A percentile compares a stretch with the other conserved stretches of the same genome.
Evolutionary conservation across 2,329 filamentous ascomycete species (phyloP).

Genomic region (Bimuria novae-zelandiae): DNA sequence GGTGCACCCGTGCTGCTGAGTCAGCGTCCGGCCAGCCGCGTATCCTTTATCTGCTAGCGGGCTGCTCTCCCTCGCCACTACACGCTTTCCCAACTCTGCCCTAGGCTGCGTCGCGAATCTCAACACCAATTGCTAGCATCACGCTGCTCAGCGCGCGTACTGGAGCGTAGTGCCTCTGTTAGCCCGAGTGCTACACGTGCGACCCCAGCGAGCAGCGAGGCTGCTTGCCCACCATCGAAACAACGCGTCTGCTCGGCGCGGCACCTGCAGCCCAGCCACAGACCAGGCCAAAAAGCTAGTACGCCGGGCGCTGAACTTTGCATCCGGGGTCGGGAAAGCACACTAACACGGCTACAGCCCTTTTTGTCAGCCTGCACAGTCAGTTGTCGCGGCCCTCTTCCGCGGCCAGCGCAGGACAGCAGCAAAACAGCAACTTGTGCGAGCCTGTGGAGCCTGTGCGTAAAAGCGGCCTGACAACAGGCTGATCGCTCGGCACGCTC

Average conservation of each 20-base stretch:
- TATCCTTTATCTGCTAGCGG: constrained; percentile 11
- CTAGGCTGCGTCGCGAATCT: constrained; percentile 47
- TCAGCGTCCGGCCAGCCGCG: constrained; percentile 19
- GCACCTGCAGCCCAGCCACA: not conserved
- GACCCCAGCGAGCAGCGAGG: constrained; percentile 22
- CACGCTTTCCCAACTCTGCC: constrained; percentile 43
- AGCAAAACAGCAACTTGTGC: constrained; percentile 8
- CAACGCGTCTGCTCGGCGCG: not conserved
- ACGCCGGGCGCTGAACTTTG: no score
- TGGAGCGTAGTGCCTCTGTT: not conserved
- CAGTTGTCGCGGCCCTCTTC: not conserved
- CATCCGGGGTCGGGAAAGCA: not conserved
- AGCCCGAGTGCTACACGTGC: constrained; percentile 38
- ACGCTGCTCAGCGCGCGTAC: constrained; percentile 4
- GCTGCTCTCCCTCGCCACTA: constrained; percentile 29
- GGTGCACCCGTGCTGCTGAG: constrained; percentile 17
- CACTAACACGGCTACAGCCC: not conserved
- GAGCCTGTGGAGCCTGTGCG: constrained; percentile 18
- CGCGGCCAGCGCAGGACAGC: not conserved
- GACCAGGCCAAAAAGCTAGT: no score
- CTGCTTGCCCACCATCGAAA: not conserved
- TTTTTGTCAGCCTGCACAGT: not conserved
- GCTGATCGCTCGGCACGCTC: constrained; percentile 42
- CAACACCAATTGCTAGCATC: constrained; percentile 19
- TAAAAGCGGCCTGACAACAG: constrained; percentile 39